Conservation (phyloP, 2,329 filamentous ascomycete genomes). For the Teratosphaeria viscida region DNA sequence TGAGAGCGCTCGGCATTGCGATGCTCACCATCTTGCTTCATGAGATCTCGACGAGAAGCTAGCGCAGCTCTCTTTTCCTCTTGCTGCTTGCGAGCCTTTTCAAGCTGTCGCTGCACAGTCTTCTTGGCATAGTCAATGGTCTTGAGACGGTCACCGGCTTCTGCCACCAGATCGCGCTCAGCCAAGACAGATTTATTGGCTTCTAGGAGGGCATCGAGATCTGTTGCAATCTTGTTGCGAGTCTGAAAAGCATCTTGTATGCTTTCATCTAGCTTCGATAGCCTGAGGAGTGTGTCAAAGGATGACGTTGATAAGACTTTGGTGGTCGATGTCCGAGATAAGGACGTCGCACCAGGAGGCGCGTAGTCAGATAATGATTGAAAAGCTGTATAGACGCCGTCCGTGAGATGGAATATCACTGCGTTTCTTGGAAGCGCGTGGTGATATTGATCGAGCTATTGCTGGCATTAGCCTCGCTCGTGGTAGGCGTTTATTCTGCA, state of each 20-base stretch:
- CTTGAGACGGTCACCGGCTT: conserved; percentile 34
- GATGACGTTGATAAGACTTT: conserved; percentile 58
- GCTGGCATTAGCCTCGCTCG: conserved; percentile 1
- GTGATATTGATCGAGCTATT: conserved; percentile 48
- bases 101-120: conserved; percentile 56
- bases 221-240: conserved; percentile 59
- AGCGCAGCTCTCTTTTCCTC: conserved; percentile 61
- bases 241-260: conserved; percentile 82
- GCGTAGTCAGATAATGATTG: conserved; percentile 16
- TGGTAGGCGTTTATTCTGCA: neutral
- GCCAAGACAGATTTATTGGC: conserved; percentile 29
- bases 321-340: conserved; percentile 24
- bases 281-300: conserved; percentile 77
- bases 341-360: conserved; percentile 3
- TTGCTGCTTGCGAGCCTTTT: conserved; percentile 50
- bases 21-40: conserved; percentile 36
- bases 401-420: conserved; percentile 71
- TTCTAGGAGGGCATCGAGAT: conserved; percentile 53
- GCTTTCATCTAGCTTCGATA: conserved; percentile 80
- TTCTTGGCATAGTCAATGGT: conserved; percentile 44
- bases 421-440: conserved; percentile 71
- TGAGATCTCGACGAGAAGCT: conserved; percentile 53
- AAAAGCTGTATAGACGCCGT: conserved; percentile 62
- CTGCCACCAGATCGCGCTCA: conserved; percentile 26
- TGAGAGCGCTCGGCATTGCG: conserved; percentile 25